Percentiles rank a stretch among this genome's conserved stretches.
These are phyloP conservation scores for Linum tenue DNA, from an alignment of 345 rosid genomes.

Conservation along the genomic window DNA sequence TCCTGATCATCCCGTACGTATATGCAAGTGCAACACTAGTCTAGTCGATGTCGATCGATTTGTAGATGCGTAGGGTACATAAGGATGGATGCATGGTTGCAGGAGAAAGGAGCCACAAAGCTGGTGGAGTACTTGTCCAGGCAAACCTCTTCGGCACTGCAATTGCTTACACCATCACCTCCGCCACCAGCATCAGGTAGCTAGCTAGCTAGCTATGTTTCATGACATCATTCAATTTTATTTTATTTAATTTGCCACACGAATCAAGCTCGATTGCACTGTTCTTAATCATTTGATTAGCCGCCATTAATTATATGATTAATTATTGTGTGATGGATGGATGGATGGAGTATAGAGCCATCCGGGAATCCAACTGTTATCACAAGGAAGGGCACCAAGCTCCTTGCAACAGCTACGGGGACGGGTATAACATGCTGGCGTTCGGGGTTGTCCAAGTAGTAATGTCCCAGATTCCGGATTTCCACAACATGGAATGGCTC, in stretches of 20 bases:
- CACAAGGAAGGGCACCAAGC: slow-evolving; percentile 10
- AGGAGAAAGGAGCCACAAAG: slow-evolving; percentile 32
- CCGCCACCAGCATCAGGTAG: slow-evolving; percentile 46
- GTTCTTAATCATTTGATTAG: too few relatives aligned
- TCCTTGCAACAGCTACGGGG: background rate
- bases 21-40: background rate
- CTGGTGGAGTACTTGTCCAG: slow-evolving; percentile 27
- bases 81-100: slow-evolving; percentile 26
- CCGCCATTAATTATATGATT: background rate
- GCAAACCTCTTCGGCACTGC: slow-evolving; percentile 33
- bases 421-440: slow-evolving; percentile 14
- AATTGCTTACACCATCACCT: slow-evolving; percentile 39
- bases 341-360: slow-evolving; percentile 11
- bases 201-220: background rate
- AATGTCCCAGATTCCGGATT: slow-evolving; percentile 30
- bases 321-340: background rate
- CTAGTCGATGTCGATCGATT: slow-evolving; percentile 19
- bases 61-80: slow-evolving; percentile 56
- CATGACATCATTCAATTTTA: background rate
- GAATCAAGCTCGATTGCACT: too few relatives aligned
- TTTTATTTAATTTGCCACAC: background rate
- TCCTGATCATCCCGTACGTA: background rate
- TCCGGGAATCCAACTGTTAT: slow-evolving; percentile 14
- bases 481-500: slow-evolving; percentile 29
- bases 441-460: slow-evolving; percentile 26